phyloP scores from a whole-genome alignment of 768 basidiomycete genomes.

The Chalciporus pseudorubinellus region DNA sequence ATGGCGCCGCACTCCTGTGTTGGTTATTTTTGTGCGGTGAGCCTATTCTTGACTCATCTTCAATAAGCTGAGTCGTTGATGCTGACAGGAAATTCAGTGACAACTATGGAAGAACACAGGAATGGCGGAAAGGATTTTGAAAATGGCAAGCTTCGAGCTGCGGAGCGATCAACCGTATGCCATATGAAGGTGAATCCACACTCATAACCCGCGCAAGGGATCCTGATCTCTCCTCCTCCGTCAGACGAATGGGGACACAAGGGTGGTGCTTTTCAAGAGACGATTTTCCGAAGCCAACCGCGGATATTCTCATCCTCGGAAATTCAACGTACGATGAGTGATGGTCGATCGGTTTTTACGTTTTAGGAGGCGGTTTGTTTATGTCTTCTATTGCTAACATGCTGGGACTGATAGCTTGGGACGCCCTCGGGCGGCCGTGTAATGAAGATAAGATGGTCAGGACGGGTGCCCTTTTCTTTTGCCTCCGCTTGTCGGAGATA shows the following conservation, averaged over 20 bases:
- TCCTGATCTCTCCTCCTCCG: conserved; percentile 5
- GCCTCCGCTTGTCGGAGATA: conserved; percentile 10
- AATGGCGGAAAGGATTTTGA: conserved; percentile 9
- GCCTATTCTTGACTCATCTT: background rate
- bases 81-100: conserved; percentile 27
- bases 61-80: conserved; percentile 4
- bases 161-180: conserved; percentile 23
- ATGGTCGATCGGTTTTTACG: conserved; percentile 8
- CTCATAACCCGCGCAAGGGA: background rate
- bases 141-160: conserved; percentile 22
- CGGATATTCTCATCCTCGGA: conserved; percentile 22
- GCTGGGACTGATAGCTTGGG: background rate
- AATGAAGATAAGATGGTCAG: background rate
- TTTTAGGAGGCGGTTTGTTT: conserved; percentile 1
- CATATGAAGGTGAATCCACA: conserved; percentile 13
- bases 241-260: conserved; percentile 1
- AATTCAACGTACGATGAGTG: conserved; percentile 12
- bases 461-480: background rate
- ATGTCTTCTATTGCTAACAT: background rate
- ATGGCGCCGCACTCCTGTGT: background rate
- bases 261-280: background rate
- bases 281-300: conserved; percentile 5
- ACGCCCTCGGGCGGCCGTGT: background rate
- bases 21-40: background rate
- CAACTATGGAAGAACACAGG: conserved; percentile 24